These are phyloP conservation scores for Eucommia ulmoides DNA, from an alignment of 257 asterid species.

Conservation along the genomic window DNA sequence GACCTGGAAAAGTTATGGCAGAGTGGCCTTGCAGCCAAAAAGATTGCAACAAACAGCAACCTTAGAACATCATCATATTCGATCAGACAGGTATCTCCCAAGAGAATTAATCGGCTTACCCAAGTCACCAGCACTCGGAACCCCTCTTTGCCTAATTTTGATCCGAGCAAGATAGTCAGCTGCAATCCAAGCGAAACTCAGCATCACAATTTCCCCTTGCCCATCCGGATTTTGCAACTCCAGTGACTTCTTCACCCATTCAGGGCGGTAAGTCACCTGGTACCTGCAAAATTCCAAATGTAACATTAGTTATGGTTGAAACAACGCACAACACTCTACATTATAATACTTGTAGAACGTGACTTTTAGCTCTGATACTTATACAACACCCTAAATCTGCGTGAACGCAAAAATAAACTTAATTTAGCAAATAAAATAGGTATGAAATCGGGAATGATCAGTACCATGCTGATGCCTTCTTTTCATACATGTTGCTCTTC, in stretches of 20 bases:
- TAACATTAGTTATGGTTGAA: no score
- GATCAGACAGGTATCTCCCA: slow-evolving; percentile 60
- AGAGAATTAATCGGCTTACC: slow-evolving; percentile 55
- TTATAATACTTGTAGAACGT: no score
- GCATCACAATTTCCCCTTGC: slow-evolving; percentile 32
- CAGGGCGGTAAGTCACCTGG: slow-evolving; percentile 57
- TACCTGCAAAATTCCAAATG: no score
- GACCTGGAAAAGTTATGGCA: no score
- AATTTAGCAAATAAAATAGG: no score
- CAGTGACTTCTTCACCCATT: slow-evolving; percentile 39
- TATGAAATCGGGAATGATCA: no score
- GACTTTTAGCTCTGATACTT: no score
- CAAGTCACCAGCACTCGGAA: slow-evolving; percentile 16
- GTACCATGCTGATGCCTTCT: slow-evolving; percentile 95
- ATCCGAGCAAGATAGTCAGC: slow-evolving; percentile 78
- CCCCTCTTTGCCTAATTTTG: slow-evolving; percentile 39
- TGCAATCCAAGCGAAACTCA: slow-evolving; percentile 97
- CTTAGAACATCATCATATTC: slow-evolving; percentile 26
- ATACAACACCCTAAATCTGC: no score
- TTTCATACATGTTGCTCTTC: slow-evolving; percentile 46
- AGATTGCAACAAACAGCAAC: neutral
- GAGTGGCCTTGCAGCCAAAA: slow-evolving; percentile 25
- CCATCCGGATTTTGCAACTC: slow-evolving; percentile 31
- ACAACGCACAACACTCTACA: no score
- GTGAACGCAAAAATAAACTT: no score